Evolutionary conservation across 352 stramenopile species (phyloP).

Genomic region (Blastocystis sp.): DNA sequence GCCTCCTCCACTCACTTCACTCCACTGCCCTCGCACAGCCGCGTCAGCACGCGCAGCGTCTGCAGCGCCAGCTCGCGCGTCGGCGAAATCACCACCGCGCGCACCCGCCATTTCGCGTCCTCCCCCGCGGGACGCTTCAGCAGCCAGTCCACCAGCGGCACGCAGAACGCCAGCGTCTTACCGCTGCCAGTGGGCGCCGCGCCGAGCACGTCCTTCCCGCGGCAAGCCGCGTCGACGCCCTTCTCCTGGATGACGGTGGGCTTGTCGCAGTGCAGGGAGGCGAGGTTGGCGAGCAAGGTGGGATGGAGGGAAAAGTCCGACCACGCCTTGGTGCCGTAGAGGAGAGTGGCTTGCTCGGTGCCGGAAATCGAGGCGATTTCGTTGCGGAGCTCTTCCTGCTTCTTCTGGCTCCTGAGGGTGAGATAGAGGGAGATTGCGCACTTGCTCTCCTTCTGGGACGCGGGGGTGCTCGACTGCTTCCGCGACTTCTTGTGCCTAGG

Average conservation of each 20-base stretch:
- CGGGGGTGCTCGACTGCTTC: not conserved
- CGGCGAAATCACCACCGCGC: conserved; percentile 77
- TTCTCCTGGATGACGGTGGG: conserved; percentile 81
- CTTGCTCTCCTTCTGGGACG: conserved; percentile 21
- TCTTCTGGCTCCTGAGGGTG: conserved; percentile 26
- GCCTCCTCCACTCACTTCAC: not conserved
- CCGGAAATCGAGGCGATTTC: conserved; percentile 47
- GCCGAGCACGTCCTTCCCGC: conserved; percentile 83
- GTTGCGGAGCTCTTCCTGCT: conserved; percentile 27
- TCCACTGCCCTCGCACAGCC: conserved; percentile 19
- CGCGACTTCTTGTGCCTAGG: conserved; percentile 14
- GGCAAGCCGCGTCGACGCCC: conserved; percentile 77
- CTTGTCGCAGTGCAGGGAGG: conserved; percentile 1
- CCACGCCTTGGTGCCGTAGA: conserved; percentile 28
- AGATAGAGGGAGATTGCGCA: not conserved
- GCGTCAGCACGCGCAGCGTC: conserved; percentile 72
- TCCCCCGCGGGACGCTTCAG: conserved; percentile 77
- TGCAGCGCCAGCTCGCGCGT: conserved; percentile 82
- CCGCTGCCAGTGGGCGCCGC: conserved; percentile 83
- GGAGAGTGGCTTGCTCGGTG: not conserved
- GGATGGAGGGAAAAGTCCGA: conserved; percentile 32
- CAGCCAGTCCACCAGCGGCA: conserved; percentile 82
- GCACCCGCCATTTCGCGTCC: not conserved
- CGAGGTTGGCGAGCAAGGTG: conserved; percentile 17
- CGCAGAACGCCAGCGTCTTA: conserved; percentile 85